phyloP scores from a whole-genome alignment of 192 early-diverging fungal genomes.

The Podila minutissima region DNA sequence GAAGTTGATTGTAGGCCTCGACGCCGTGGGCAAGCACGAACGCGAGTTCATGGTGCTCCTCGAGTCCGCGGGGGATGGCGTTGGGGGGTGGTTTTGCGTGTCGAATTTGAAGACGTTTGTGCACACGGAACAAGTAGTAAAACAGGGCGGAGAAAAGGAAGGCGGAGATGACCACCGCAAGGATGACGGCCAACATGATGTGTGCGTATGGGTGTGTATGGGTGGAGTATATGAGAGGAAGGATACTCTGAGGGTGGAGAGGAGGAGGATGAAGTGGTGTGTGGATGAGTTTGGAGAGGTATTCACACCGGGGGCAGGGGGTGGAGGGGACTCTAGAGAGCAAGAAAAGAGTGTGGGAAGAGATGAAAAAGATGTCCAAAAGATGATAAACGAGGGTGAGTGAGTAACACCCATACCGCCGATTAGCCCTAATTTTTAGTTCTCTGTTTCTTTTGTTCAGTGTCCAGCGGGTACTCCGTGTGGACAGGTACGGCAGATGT shows the following conservation, averaged over 20 bases:
- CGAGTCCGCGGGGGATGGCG: slow-evolving; percentile 10
- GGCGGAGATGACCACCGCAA: slow-evolving; percentile 4
- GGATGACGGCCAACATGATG: slow-evolving; percentile 4
- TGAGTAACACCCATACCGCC: too few species aligned
- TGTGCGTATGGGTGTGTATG: neutral
- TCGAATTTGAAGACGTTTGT: slow-evolving; percentile 18
- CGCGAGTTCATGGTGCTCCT: slow-evolving; percentile 31
- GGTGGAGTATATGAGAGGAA: neutral
- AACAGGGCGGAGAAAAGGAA: slow-evolving; percentile 17
- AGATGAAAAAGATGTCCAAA: neutral
- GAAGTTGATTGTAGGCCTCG: slow-evolving; percentile 34
- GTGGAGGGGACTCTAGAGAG: neutral
- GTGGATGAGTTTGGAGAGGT: neutral
- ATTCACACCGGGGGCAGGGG: neutral
- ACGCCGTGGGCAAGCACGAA: slow-evolving; percentile 38
- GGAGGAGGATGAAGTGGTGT: neutral
- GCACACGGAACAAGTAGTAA: slow-evolving; percentile 15
- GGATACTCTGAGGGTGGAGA: neutral
- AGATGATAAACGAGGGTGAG: too few species aligned
- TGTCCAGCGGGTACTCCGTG: too few species aligned
- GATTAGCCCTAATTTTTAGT: too few species aligned
- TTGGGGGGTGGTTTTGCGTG: slow-evolving; percentile 9
- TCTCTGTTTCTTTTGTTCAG: too few species aligned
- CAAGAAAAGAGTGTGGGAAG: neutral
- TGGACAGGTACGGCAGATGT: too few species aligned